These are phyloP conservation scores for Clitoria ternatea DNA, from an alignment of 306 rosid species.

Conservation along the genomic window DNA sequence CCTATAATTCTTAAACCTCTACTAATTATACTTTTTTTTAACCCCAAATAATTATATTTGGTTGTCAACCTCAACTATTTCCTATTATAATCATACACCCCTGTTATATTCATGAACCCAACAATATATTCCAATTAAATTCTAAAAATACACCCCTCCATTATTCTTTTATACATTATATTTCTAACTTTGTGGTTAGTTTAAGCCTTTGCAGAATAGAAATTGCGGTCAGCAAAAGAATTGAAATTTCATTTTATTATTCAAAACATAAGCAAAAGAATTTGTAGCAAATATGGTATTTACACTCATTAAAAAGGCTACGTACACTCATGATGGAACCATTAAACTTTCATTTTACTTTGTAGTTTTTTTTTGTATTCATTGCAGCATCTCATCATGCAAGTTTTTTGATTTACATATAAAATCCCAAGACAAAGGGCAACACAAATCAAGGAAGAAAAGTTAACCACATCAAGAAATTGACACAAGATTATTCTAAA, in stretches of 20 bases:
- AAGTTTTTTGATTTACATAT: slow-evolving; percentile 1
- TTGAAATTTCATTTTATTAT: too few species aligned
- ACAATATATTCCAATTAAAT: too few species aligned
- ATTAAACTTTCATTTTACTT: not conserved
- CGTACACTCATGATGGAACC: not conserved
- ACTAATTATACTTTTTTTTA: too few species aligned
- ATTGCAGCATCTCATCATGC: not conserved
- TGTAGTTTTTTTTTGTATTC: slow-evolving; percentile 7
- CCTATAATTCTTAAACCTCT: too few species aligned
- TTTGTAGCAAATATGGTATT: slow-evolving; percentile 60
- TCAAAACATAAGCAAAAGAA: too few species aligned
- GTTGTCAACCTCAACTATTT: too few species aligned
- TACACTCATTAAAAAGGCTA: slow-evolving; percentile 11
- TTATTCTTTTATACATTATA: not conserved
- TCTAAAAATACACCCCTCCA: not conserved
- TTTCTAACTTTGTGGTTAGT: slow-evolving; percentile 6
- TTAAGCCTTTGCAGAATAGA: not conserved
- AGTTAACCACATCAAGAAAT: slow-evolving; percentile 4
- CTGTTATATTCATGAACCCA: too few species aligned
- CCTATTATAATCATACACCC: too few species aligned
- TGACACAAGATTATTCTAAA: not conserved
- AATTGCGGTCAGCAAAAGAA: not conserved
- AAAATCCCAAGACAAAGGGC: not conserved
- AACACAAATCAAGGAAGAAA: slow-evolving; percentile 6
- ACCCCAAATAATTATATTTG: too few species aligned